Evolutionary conservation across 768 basidiomycete species (phyloP).

Genomic region (Calocybe gangraenosa): DNA sequence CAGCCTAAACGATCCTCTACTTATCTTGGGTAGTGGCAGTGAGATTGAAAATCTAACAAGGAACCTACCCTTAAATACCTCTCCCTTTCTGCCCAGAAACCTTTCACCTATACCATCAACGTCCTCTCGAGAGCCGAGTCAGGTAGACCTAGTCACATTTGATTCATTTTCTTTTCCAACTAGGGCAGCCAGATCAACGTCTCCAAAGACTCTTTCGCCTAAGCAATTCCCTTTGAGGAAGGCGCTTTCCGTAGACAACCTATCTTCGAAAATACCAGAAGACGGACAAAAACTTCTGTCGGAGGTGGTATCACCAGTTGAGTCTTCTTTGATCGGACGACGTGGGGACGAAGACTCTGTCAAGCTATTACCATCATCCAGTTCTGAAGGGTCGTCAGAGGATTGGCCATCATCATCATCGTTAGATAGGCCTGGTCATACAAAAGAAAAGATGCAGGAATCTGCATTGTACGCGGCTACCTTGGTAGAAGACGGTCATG

Average conservation of each 20-base stretch:
- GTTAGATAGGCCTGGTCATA: no score
- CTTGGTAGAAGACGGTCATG: no score
- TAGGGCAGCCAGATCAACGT: constrained; percentile 15
- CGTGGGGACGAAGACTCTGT: constrained; percentile 6
- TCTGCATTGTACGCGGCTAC: no score
- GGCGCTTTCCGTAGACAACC: constrained; percentile 24
- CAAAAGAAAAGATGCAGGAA: no score
- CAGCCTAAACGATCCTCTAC: constrained; percentile 1
- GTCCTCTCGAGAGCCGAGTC: neutral
- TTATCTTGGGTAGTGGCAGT: neutral
- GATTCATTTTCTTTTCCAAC: constrained; percentile 35
- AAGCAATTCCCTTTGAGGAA: constrained; percentile 3
- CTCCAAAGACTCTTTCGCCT: constrained; percentile 12
- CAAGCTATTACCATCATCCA: neutral
- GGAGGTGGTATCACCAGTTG: neutral
- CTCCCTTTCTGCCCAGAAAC: constrained; percentile 2
- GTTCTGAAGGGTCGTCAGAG: no score
- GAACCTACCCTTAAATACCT: neutral
- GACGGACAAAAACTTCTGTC: neutral
- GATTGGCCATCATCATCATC: no score
- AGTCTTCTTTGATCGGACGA: neutral
- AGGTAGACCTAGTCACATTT: constrained; percentile 32
- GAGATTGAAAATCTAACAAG: neutral
- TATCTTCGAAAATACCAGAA: constrained; percentile 19
- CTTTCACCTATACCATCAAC: neutral